Conservation (phyloP, 164 flowering plant species). For the Houttuynia cordata region DNA sequence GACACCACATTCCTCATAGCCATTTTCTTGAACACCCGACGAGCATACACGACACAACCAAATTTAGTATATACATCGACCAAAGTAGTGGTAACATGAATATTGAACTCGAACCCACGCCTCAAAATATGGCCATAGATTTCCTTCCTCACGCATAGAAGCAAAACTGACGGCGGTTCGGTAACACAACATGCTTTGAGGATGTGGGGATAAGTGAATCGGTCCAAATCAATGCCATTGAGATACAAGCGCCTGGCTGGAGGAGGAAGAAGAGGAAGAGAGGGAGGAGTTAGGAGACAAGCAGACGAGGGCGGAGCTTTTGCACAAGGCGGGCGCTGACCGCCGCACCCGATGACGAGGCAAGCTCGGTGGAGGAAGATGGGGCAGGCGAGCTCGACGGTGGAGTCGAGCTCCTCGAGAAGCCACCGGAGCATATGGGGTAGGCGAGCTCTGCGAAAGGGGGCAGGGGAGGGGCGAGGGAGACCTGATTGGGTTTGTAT, state of each 20-base stretch:
- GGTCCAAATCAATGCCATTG: conserved; percentile 36
- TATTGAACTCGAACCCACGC: conserved; percentile 42
- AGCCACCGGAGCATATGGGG: no score
- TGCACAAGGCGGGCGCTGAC: no score
- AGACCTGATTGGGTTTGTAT: no score
- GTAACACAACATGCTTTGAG: conserved; percentile 72
- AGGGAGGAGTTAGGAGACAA: no score
- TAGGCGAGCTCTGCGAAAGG: no score
- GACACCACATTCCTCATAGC: conserved; percentile 62
- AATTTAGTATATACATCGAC: conserved; percentile 71
- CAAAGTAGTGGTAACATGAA: conserved; percentile 72
- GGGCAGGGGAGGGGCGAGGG: no score
- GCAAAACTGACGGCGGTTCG: conserved; percentile 14
- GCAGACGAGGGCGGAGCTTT: no score
- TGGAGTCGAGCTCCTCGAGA: no score
- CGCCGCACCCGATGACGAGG: no score
- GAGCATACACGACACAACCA: conserved; percentile 45
- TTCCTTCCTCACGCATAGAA: conserved; percentile 41
- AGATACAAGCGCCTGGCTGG: conserved; percentile 66
- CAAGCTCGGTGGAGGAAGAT: no score
- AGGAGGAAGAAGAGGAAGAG: no score
- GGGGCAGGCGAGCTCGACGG: no score
- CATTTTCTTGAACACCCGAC: conserved; percentile 48
- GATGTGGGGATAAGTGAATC: conserved; percentile 67
- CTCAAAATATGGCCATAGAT: conserved; percentile 64